Evolutionary conservation across 768 basidiomycete genomes (phyloP), one percentile per base, ranked within the genome.

Genomic region (Hygrocybe punicea): DNA sequence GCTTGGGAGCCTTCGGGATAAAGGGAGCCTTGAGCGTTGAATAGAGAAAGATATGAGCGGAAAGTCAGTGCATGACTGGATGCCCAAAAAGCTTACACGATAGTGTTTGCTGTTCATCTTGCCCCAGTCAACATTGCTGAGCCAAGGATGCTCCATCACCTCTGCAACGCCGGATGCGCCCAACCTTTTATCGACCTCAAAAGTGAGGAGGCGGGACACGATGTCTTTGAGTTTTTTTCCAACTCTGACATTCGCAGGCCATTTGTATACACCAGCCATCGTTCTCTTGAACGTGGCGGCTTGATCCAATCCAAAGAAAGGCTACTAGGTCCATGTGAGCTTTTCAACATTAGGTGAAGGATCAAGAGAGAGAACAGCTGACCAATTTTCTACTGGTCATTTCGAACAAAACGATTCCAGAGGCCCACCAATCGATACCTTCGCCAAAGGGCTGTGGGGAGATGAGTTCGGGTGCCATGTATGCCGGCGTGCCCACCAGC

Each of bases 341-440:
- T 11, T 9, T 3, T 25, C 35, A 33, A 53, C 42, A 42, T 25
- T 24, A 21, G 17, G 39, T 40, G 7, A 24, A 17, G 33, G 25
- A 13, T n/a, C 40, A 5, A 44, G 47, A 57, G 62, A 68, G 70
- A 56, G 48, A 68, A 59, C 17, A 1, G 58, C 67, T 50, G 55
- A 73, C 74, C 59, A 71, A 40, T 53, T 65, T 67, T 35, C 72
- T 66, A 4, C 78, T 76, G 4, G 75, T 62, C 79, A 85, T 81
- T 61, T 85, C 82, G 56, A 73, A 85, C 23, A 84, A 62, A 21
- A 77, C 71, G 10, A 79, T 63, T 0, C 82, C 84, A 23, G 71
- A 70, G 19, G 82, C 70, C 76, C 80, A 85, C 83, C 83, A 84
- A 65, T 86, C 84, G 9, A 81, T 61, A 9, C 59, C 37, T 51